Conservation (phyloP, 1,284 basidiomycete species). For the Earliella scabrosa region DNA sequence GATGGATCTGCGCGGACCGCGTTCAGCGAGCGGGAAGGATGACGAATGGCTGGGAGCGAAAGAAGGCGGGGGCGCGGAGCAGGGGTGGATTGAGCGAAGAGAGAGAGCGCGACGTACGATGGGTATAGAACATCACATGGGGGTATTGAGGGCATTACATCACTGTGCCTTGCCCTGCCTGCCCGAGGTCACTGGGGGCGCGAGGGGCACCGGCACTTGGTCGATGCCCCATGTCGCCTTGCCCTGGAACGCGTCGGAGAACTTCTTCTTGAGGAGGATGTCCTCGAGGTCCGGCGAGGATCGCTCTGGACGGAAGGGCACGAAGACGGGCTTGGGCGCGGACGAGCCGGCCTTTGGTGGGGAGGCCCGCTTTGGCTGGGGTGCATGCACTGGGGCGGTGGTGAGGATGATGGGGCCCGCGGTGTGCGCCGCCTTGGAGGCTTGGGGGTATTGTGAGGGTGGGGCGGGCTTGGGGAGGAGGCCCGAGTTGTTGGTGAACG, state of each 20-base stretch:
- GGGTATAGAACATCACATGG: too few relatives aligned
- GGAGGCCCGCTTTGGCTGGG: constrained; percentile 30
- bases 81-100: neutral
- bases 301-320: constrained; percentile 56
- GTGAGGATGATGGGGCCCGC: constrained; percentile 25
- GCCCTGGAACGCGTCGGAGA: constrained; percentile 35
- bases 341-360: constrained; percentile 23
- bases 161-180: constrained; percentile 28
- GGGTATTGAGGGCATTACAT: constrained; percentile 33
- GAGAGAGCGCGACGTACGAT: constrained; percentile 19
- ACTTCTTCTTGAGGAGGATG: constrained; percentile 54
- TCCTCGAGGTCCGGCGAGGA: constrained; percentile 60
- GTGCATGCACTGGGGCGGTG: constrained; percentile 29
- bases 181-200: constrained; percentile 15
- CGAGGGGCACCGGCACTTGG: constrained; percentile 25
- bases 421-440: constrained; percentile 33
- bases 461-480: constrained; percentile 48
- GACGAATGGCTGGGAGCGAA: constrained; percentile 5
- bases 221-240: constrained; percentile 40
- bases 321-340: constrained; percentile 49
- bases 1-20: constrained; percentile 19
- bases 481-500: constrained; percentile 63
- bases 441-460: constrained; percentile 51
- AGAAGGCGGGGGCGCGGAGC: constrained; percentile 13
- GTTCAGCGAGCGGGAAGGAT: constrained; percentile 11